Conservation (phyloP, 2,329 filamentous ascomycete genomes). For the Penicillium nordicum region DNA sequence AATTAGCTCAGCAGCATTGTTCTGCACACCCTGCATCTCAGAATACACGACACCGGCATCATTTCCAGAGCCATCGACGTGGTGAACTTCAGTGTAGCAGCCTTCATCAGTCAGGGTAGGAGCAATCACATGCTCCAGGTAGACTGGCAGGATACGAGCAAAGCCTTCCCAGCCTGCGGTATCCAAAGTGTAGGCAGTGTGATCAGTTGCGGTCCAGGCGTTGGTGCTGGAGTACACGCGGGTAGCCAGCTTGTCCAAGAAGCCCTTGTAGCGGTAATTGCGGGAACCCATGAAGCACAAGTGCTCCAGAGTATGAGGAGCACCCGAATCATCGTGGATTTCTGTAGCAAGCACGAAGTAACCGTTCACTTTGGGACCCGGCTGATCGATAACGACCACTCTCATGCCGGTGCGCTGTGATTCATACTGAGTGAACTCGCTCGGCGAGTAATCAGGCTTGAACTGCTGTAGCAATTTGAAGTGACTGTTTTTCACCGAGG, state of each 20-base stretch:
- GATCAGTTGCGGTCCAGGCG: conserved; percentile 94
- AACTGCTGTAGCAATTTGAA: conserved; percentile 87
- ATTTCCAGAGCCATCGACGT: conserved; percentile 87
- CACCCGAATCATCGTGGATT: conserved; percentile 94
- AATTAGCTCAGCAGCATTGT: conserved; percentile 79
- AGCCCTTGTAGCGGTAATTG: conserved; percentile 89
- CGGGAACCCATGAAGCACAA: conserved; percentile 87
- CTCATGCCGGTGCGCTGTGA: conserved; percentile 93
- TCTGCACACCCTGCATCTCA: conserved; percentile 96
- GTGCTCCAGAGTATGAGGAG: conserved; percentile 82
- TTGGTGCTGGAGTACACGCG: conserved; percentile 92
- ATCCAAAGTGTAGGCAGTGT: conserved; percentile 93
- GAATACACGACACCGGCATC: conserved; percentile 98
- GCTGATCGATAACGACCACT: conserved; percentile 83
- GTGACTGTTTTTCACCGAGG: conserved; percentile 49
- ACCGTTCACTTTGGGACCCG: conserved; percentile 91
- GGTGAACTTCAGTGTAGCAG: conserved; percentile 94
- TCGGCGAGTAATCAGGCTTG: conserved; percentile 83
- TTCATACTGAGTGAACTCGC: conserved; percentile 89
- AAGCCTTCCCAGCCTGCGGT: conserved; percentile 98
- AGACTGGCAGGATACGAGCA: conserved; percentile 87
- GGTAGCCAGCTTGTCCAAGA: conserved; percentile 89
- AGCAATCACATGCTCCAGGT: conserved; percentile 88
- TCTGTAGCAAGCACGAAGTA: conserved; percentile 96
- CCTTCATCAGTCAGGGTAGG: conserved; percentile 89